Evolutionary conservation across 2,329 filamentous ascomycete species (phyloP).

Genomic region (Fusarium tanahbumbuense): DNA sequence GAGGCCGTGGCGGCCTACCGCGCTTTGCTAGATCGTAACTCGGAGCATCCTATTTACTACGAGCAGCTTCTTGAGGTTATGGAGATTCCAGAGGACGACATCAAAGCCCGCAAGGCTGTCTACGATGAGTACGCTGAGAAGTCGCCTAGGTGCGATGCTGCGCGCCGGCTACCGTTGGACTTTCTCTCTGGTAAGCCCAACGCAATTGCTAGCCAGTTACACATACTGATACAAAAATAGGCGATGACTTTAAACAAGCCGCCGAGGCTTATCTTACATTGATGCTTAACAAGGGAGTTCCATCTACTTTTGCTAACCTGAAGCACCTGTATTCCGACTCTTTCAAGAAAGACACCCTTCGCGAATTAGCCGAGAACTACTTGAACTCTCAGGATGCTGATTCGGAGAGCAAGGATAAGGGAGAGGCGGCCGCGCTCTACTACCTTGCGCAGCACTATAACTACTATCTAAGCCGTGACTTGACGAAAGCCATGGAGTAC

Average conservation of each 20-base stretch:
- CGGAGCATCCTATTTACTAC: constrained; percentile 89
- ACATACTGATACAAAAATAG: constrained; percentile 54
- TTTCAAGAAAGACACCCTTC: constrained; percentile 81
- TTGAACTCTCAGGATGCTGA: constrained; percentile 68
- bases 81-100: constrained; percentile 68
- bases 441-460: constrained; percentile 98
- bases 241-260: constrained; percentile 81
- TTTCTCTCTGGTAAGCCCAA: constrained; percentile 76
- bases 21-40: constrained; percentile 84
- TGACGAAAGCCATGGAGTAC: constrained; percentile 82
- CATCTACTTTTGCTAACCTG: constrained; percentile 95
- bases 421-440: constrained; percentile 84
- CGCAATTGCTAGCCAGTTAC: background rate
- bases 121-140: constrained; percentile 82
- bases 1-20: constrained; percentile 87
- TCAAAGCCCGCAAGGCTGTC: constrained; percentile 74
- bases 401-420: constrained; percentile 62
- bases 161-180: constrained; percentile 86
- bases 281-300: constrained; percentile 92
- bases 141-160: constrained; percentile 84
- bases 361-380: constrained; percentile 82
- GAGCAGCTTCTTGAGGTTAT: constrained; percentile 78
- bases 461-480: constrained; percentile 86
- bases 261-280: constrained; percentile 82
- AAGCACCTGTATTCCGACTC: constrained; percentile 89